Evolutionary conservation across 371 early-diverging fungal genomes (phyloP), one percentile per base, ranked within the genome.

Genomic region (Rhizopus stolonifer): DNA sequence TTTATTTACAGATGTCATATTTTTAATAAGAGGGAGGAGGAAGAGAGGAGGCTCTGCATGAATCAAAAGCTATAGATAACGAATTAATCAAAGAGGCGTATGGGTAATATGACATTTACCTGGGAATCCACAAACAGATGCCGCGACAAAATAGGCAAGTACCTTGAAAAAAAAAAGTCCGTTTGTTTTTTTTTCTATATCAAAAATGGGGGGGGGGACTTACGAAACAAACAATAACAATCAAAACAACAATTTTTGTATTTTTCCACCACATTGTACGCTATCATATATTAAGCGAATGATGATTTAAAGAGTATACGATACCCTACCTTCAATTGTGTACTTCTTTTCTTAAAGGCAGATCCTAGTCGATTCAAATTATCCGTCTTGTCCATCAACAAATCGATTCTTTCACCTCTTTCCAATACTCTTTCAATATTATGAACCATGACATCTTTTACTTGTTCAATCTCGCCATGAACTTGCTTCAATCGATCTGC

Each of bases 261-360:
- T 93, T 93, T 67, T 93, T 93, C 92, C 93, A 96, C 95, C 94
- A 94, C 88, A 93, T 88, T 46, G 81, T 81, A 43, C 92, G 77
- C 75, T 86, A 64, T 33, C 11, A 36, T 11, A 39, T 32, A 22
- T 1, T 23, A 1, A 39, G 25, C 33, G 63, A 42, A 31, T 2
- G 21, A 23, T 4, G 31, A 19, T 31, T 31, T 19, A n/a, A 4
- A 40, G 22, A 34, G 22, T 25, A 11, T n/a, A 24, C 18, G 8
- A 10, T 13, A 2, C 18, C 22, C 1, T 72, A 83, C 83, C 81
- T 84, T 91, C n/a, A 93, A 68, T 22, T 86, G 87, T 17, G 93
- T 92, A 60, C 91, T 89, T 34, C 95, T 74, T 68, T 89, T 92
- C 60, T 90, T 87, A 69, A 96, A 96, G 2, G 88, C 91, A 77